Base-by-base conservation (phyloP, 805 yeast species). In the Barnettozyma wickerhamii region DNA sequence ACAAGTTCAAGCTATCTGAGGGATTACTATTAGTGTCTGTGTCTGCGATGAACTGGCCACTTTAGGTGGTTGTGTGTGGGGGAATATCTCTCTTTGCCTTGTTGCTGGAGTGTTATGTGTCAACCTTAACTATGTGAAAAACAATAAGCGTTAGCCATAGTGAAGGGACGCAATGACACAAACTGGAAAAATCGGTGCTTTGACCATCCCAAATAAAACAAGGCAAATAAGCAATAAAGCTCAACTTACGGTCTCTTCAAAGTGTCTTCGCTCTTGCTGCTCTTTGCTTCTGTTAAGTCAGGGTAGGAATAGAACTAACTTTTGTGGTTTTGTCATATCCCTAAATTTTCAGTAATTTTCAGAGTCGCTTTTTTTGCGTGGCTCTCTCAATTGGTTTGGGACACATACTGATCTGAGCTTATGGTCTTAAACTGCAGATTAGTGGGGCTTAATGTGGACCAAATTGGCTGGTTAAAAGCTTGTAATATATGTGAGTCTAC, bases 331-430 rank as follows among this genome's bases (percentile, higher is more conserved):
- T 17, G 19, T 33, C 30, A 10, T 23, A 27, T 30, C 17, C 29
- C 21, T 24, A 32, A 37, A 33, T 26, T 37, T 42, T 38, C 42
- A 38, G 33, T 42, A 38, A 38, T 41, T 38, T 41, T 31, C 39
- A 27, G 44, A 41, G 44, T 41, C 44, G 21, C 37, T 41, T 41
- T 41, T 41, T 41, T 29, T 38, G 41, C 44, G 40, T 41, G 41
- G 32, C 27, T 10, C 12, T 4, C 10, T 3, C 9, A 37, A 10
- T 10, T 21, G 45, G 35, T 33, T 15, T 10, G 33, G 19, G 32
- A 27, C 35, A 14, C 41, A 33, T 20, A 13, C 4, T n/a, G 35
- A 23, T 28, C 23, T 3, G 20, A 7, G 32, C n/a, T n/a, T n/a
- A n/a, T n/a, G n/a, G n/a, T n/a, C n/a, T n/a, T n/a, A n/a, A n/a